Evolutionary conservation across 1,284 basidiomycete species (phyloP), one percentile per base, ranked within the genome.

Genomic region (Anthracocystis setariae): DNA sequence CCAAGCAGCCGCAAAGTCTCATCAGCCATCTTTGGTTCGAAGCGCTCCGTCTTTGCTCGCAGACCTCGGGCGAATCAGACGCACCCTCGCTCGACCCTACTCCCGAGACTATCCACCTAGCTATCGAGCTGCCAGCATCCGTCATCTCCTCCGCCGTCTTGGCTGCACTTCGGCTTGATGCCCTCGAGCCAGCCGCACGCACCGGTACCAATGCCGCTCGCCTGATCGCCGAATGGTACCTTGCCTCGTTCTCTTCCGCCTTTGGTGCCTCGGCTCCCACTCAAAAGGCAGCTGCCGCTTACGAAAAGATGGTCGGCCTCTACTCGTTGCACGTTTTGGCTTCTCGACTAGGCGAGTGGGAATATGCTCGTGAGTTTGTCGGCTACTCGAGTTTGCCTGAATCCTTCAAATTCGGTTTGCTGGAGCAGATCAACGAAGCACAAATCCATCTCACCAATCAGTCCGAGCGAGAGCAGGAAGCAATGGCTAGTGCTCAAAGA

Each of bases 271-370:
- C 50, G 25, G n/a, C 46, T 18, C 59, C 67, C 0, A 66, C 67
- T 2, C 62, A 50, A 7, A 63, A 69, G 25, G 66, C 65, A 5
- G 47, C 59, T 3, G 58, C 60, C 7, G 66, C 73, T 8, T 79
- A 79, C 49, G 61, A 73, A 24, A 70, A 67, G 45, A 64, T 77
- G 23, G 53, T 79, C 2, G 73, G 59, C 0, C 56, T 79, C 8
- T 79, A 79, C 50, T 56, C 73, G 25, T 35, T 79, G 17, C 73
- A 79, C 24, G 64, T 79, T 12, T 58, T 79, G 2, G 77, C 70
- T 12, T 46, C 62, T 18, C 59, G 71, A 8, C 44, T 65, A 8
- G 67, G 53, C 44, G 75, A 79, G n/a, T 79, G 77, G 77, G 70
- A 77, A 32, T 76, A 77, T 25, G 77, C 77, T 3, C 59, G 62